Evolutionary conservation across 2,329 filamentous ascomycete species (phyloP).

Genomic region (Trichoderma lentiforme): DNA sequence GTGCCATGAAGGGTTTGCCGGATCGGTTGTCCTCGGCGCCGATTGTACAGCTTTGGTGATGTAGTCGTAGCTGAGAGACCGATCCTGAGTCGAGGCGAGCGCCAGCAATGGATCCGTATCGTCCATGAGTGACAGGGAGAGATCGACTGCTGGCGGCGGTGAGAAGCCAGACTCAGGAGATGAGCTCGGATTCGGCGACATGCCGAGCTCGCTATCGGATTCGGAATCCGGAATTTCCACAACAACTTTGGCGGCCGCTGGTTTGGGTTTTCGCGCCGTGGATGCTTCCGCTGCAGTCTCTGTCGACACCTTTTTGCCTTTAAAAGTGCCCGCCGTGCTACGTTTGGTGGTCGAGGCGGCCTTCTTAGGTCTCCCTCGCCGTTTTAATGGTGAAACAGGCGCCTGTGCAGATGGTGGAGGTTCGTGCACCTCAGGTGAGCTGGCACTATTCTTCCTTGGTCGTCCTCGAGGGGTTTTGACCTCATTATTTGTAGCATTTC

Average conservation of each 20-base stretch:
- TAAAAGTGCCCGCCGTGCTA: constrained; percentile 4
- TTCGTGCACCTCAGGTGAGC: constrained; percentile 28
- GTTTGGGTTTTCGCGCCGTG: constrained; percentile 19
- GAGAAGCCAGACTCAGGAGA: constrained; percentile 42
- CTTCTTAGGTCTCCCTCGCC: constrained; percentile 44
- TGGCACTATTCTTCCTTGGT: constrained; percentile 32
- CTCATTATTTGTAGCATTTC: not conserved
- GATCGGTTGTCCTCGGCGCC: constrained; percentile 48
- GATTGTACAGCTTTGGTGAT: constrained; percentile 55
- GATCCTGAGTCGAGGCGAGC: constrained; percentile 39
- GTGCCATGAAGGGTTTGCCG: constrained; percentile 66
- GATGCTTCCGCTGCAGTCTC: constrained; percentile 22
- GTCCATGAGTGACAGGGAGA: constrained; percentile 44
- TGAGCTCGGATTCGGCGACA: constrained; percentile 33
- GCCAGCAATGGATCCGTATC: constrained; percentile 44
- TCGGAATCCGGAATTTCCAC: constrained; percentile 55
- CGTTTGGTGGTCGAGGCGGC: constrained; percentile 18
- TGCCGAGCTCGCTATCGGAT: constrained; percentile 33
- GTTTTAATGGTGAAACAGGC: constrained; percentile 32
- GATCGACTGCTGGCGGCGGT: constrained; percentile 37
- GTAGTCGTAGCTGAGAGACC: constrained; percentile 46
- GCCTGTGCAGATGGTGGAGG: constrained; percentile 36
- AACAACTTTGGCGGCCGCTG: constrained; percentile 21
- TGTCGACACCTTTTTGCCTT: constrained; percentile 17
- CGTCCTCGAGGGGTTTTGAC: constrained; percentile 29